Evolutionary conservation across 202 grass and related monocot species (phyloP).

Genomic region (Hordeum pubiflorum): DNA sequence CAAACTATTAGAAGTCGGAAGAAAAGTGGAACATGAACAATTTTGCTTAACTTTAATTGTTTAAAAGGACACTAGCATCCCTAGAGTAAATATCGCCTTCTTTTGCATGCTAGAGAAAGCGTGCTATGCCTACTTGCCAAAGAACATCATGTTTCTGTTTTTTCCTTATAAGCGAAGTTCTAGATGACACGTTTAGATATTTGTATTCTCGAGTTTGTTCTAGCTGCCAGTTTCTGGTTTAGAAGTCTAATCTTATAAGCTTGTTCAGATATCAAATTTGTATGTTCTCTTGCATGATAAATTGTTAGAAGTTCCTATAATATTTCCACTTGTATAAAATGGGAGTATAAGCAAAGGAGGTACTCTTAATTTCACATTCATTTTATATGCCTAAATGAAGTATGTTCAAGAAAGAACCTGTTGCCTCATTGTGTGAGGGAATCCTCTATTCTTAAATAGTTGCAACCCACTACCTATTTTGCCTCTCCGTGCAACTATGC

Average conservation of each 20-base stretch:
- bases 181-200: not conserved
- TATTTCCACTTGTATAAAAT: conserved; percentile 6
- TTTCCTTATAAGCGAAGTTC: not conserved
- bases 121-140: not conserved
- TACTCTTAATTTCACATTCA: not conserved
- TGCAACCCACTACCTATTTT: too few relatives aligned
- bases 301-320: not conserved
- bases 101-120: not conserved
- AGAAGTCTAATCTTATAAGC: not conserved
- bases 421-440: not conserved
- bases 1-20: not conserved
- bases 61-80: not conserved
- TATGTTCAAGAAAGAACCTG: not conserved
- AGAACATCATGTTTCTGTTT: not conserved
- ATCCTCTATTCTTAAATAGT: not conserved
- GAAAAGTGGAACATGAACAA: not conserved
- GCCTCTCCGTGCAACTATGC: too few relatives aligned
- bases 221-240: not conserved
- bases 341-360: not conserved
- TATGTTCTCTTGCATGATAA: conserved; percentile 10
- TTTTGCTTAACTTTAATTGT: not conserved
- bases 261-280: not conserved
- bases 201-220: not conserved
- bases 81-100: not conserved
- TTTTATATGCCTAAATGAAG: not conserved